A percentile compares a stretch with the other conserved stretches of the same genome.
phyloP scores from a whole-genome alignment of 1,284 basidiomycete genomes.

The Agaricales sp. region DNA sequence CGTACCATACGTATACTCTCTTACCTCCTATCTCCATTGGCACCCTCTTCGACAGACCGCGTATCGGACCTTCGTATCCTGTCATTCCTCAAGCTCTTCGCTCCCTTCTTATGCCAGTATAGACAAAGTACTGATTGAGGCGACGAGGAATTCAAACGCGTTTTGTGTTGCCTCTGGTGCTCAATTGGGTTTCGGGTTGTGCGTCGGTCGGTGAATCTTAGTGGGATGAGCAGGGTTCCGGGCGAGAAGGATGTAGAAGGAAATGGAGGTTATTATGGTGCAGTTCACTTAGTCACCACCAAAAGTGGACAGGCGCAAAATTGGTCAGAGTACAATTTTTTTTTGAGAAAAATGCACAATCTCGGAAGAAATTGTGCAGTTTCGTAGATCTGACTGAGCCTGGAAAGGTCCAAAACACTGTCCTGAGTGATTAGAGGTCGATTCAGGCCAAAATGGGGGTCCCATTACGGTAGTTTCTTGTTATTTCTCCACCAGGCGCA shows the following conservation, averaged over 20 bases:
- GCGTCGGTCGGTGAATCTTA: slow-evolving; percentile 54
- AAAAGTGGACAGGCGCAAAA: too few relatives aligned
- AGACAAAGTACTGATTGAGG: slow-evolving; percentile 39
- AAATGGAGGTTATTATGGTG: too few relatives aligned
- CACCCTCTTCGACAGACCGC: slow-evolving; percentile 17
- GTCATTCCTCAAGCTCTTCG: slow-evolving; percentile 40
- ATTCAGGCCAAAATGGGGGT: too few relatives aligned
- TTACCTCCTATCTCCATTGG: slow-evolving; percentile 33
- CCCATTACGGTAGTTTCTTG: too few relatives aligned
- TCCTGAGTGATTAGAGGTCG: too few relatives aligned
- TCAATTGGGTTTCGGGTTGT: slow-evolving; percentile 64
- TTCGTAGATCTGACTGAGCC: too few relatives aligned
- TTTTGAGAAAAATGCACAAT: too few relatives aligned
- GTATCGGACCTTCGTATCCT: slow-evolving; percentile 38
- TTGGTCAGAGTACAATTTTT: too few relatives aligned
- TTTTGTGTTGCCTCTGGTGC: slow-evolving; percentile 72
- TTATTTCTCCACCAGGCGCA: too few relatives aligned
- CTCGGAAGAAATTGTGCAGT: too few relatives aligned
- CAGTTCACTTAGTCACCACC: too few relatives aligned
- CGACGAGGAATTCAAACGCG: slow-evolving; percentile 39
- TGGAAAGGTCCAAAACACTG: too few relatives aligned
- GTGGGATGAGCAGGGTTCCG: slow-evolving; percentile 57
- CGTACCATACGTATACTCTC: slow-evolving; percentile 53
- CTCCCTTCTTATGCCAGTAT: slow-evolving; percentile 25
- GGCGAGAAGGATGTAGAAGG: slow-evolving; percentile 49